Evolutionary conservation across 164 flowering plant species (phyloP), one percentile per base, ranked within the genome.

Genomic region (Cinnamomum micranthum): DNA sequence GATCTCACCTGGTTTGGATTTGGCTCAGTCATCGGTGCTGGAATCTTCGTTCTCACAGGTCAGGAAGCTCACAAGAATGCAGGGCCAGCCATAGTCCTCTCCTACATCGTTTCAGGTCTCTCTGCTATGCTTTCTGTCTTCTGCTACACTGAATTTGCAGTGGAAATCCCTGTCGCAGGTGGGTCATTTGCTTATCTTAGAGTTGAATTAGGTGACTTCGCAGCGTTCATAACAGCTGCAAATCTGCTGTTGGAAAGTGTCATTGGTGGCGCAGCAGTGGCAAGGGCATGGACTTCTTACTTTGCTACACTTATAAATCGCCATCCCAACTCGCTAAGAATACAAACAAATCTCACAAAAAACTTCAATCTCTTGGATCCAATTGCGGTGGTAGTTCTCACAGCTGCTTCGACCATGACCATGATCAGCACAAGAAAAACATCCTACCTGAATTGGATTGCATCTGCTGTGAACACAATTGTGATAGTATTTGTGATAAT

Each of bases 41-140:
- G 89, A 19, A 84, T 87, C 22, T 87, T 87, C 66, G 89, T 87
- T 66, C 85, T 87, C 63, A 87, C 87, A 0, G 89, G 89, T 4
- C 81, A 78, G 69, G 85, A 77, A 19, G 83, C 86, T 5, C 73
- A 71, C 20, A 24, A 71, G 1, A 5, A 67, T 35, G 83, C 89
- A 5, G 87, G 89, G 67, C 86, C 89, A 1, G 87, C 87, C 15
- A 82, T 87, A 0, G 69, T 85, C 4, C 27, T 87, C 12, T 85
- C 87, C 10, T 87, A 85, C 58, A 25, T 77, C 27, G 74, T 80
- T 0, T 82, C 89, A 1, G 87, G 87, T 41, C 9, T 81, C 24
- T 68, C 86, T 7, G 87, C 89, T 0, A 14, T 86, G 78, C 83
- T 86, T 0, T 80, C 87, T 2, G 89, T 83, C n/a, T 64, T 84